Evolutionary conservation across 1,139 yeast species (phyloP).

Genomic region (Geotrichum macrosporum): DNA sequence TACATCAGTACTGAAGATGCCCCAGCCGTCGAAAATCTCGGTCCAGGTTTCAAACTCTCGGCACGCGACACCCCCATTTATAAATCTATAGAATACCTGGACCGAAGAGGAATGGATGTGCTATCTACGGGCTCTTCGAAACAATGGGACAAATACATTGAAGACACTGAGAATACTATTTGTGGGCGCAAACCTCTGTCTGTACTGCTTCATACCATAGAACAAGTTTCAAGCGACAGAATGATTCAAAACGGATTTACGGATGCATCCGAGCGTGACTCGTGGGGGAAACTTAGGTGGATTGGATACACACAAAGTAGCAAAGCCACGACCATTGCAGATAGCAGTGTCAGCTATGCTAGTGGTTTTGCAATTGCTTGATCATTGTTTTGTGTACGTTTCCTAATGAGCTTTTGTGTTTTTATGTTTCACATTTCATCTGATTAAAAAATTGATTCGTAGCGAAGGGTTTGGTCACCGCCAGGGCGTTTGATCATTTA

Average conservation of each 20-base stretch:
- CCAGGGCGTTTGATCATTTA: background rate
- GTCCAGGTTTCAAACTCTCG: slow-evolving; percentile 10
- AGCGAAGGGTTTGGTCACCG: too few relatives aligned
- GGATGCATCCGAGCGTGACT: slow-evolving; percentile 19
- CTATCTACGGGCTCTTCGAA: slow-evolving; percentile 52
- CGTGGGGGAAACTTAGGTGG: slow-evolving; percentile 54
- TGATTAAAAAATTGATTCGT: too few relatives aligned
- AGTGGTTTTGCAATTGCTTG: slow-evolving; percentile 59
- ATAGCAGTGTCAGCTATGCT: slow-evolving; percentile 87
- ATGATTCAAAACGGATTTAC: slow-evolving; percentile 22
- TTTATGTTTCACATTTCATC: background rate
- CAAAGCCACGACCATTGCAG: slow-evolving; percentile 46
- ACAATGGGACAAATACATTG: slow-evolving; percentile 65
- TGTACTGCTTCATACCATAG: slow-evolving; percentile 54
- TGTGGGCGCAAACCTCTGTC: slow-evolving; percentile 89
- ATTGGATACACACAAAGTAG: slow-evolving; percentile 80
- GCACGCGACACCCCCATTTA: slow-evolving; percentile 47
- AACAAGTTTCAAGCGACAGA: slow-evolving; percentile 30
- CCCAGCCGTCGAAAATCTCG: background rate
- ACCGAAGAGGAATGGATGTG: slow-evolving; percentile 62
- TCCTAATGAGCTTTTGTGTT: too few relatives aligned
- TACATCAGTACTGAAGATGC: slow-evolving; percentile 25
- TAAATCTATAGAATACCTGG: slow-evolving; percentile 68
- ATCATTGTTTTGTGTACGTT: too few relatives aligned
- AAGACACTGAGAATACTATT: slow-evolving; percentile 74